Evolutionary conservation across 2,329 filamentous ascomycete genomes (phyloP).

Genomic region (Trichoderma sp.): DNA sequence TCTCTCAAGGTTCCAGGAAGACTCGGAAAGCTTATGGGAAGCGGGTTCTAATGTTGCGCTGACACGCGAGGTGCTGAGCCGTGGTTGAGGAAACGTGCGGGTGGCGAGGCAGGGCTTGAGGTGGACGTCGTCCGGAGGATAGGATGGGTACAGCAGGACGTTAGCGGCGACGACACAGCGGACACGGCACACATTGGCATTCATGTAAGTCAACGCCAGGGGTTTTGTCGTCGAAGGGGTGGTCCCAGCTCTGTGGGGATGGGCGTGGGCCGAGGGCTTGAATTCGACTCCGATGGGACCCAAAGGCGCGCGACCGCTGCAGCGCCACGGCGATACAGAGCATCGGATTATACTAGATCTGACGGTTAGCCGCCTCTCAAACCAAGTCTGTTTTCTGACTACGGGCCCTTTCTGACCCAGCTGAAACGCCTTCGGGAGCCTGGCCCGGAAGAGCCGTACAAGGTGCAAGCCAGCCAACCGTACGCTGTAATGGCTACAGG

Average conservation of each 20-base stretch:
- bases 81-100: slow-evolving; percentile 28
- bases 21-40: slow-evolving; percentile 26
- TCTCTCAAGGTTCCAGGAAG: slow-evolving; percentile 22
- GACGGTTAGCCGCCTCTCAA: neutral
- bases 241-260: slow-evolving; percentile 24
- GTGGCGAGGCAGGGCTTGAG: slow-evolving; percentile 21
- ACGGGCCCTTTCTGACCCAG: slow-evolving; percentile 12
- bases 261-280: slow-evolving; percentile 17
- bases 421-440: slow-evolving; percentile 27
- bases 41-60: slow-evolving; percentile 23
- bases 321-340: slow-evolving; percentile 19
- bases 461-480: neutral
- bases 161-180: slow-evolving; percentile 15
- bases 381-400: neutral
- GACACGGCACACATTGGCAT: slow-evolving; percentile 11
- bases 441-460: slow-evolving; percentile 21
- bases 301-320: slow-evolving; percentile 1
- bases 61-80: slow-evolving; percentile 22
- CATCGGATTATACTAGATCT: slow-evolving; percentile 18
- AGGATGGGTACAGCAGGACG: slow-evolving; percentile 17
- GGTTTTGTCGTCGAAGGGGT: slow-evolving; percentile 17
- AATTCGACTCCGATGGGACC: neutral
- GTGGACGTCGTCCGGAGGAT: slow-evolving; percentile 13
- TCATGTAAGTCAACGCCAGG: slow-evolving; percentile 29
- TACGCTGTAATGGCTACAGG: neutral